Base-by-base conservation (phyloP, 2,329 filamentous ascomycete species). In the Chaetoscypha palmicola region DNA sequence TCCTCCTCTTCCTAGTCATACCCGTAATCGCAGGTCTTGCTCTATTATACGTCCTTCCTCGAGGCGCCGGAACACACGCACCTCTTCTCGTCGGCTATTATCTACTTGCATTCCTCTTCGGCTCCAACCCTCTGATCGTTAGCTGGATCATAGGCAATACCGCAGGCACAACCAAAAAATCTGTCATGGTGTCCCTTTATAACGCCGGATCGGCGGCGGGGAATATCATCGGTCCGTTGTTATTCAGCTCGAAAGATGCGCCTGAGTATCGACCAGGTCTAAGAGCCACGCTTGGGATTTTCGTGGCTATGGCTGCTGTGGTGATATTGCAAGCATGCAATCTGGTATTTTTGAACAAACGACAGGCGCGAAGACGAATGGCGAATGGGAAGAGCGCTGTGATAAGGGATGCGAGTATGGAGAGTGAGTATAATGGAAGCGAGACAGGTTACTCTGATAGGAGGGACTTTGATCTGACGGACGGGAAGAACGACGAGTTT, bases 121-220 rank as follows among this genome's bases (percentile, higher is more conserved):
- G 77, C 1, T 76, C 73, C 1, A 83, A 81, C 53, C 80, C 80
- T 0, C 65, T 86, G 8, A 74, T 83, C 20, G 75, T 84, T 0
- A 72, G 76, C 0, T 86, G 81, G 81, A 79, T 84, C 45, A 71
- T 84, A 4, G 77, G 74, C 5, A 86, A 86, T 59, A 83, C 79
- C 0, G 81, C 70, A 0, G 82, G 81, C 5, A 76, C 73, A 12
- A 83, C 80, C 2, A 84, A 86, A 62, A 81, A 81, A 56, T 78
- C 77, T 0, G 68, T 76, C 38, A 70, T 79, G 30, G 79, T 83
- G 70, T 76, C 74, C 0, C 63, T 82, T 1, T 84, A 76, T 66
- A 80, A 81, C 52, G 78, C 75, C 1, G 79, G 75, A 0, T 70
- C 72, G 2, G 73, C 77, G 0, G 70, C 73, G 0, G 81, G 81